Percentiles rank a stretch among this genome's conserved stretches.
phyloP scores from a whole-genome alignment of 2,329 filamentous ascomycete genomes.

The Cercospora berteroae region DNA sequence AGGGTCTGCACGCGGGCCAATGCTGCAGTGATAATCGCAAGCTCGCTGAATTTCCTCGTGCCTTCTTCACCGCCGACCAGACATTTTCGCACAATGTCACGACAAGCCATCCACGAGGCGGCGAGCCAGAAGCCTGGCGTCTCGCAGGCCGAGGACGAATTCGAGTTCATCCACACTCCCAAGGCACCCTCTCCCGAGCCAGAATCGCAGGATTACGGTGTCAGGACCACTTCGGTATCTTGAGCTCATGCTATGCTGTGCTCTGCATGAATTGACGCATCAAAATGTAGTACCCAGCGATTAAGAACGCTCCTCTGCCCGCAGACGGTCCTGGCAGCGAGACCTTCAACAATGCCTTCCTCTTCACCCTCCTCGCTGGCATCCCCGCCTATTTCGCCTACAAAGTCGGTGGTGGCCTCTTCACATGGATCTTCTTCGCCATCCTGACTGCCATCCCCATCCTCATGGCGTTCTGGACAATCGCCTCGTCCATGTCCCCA shows the following conservation, averaged over 20 bases:
- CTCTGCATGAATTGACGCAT: slow-evolving; percentile 14
- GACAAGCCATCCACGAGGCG: slow-evolving; percentile 5
- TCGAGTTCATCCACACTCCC: slow-evolving; percentile 67
- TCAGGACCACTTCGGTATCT: slow-evolving; percentile 58
- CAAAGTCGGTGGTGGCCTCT: slow-evolving; percentile 78
- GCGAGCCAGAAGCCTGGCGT: slow-evolving; percentile 14
- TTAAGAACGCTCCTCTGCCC: slow-evolving; percentile 91
- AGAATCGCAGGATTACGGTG: slow-evolving; percentile 57
- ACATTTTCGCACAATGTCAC: neutral
- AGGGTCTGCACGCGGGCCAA: slow-evolving; percentile 1
- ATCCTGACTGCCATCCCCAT: slow-evolving; percentile 76
- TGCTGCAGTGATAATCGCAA: neutral
- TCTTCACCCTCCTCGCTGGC: slow-evolving; percentile 66
- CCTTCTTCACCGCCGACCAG: neutral
- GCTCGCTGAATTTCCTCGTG: neutral
- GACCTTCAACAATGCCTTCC: slow-evolving; percentile 78
- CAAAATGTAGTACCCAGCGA: slow-evolving; percentile 67
- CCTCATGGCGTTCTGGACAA: slow-evolving; percentile 76
- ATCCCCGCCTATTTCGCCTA: slow-evolving; percentile 79
- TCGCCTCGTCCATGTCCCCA: slow-evolving; percentile 75
- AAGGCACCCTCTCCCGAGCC: slow-evolving; percentile 52
- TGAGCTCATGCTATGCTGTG: slow-evolving; percentile 7
- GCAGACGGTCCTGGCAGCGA: slow-evolving; percentile 83
- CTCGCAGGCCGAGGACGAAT: slow-evolving; percentile 50
- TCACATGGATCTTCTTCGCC: slow-evolving; percentile 84